These are phyloP conservation scores for Termitomyces sp. DNA, from an alignment of 768 basidiomycete genomes.

Conservation along the genomic window DNA sequence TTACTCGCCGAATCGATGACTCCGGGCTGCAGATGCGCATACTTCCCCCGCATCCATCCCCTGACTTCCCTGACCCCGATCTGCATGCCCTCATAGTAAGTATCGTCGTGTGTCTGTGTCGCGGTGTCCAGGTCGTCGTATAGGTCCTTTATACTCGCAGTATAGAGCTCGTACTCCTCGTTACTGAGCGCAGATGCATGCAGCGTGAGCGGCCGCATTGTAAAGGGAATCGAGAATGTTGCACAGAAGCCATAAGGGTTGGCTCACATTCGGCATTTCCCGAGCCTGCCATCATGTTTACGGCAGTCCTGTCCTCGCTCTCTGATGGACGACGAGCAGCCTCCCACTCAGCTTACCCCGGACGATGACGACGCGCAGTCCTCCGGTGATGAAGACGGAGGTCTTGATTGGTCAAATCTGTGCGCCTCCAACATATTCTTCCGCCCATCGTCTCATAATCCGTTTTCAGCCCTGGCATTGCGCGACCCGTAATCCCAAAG, in stretches of 20 bases:
- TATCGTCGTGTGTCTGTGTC: slow-evolving; percentile 31
- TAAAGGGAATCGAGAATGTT: background rate
- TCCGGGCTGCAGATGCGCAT: slow-evolving; percentile 43
- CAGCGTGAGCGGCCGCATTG: slow-evolving; percentile 58
- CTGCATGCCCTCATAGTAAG: slow-evolving; percentile 46
- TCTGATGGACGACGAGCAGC: slow-evolving; percentile 8
- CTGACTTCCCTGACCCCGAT: slow-evolving; percentile 64
- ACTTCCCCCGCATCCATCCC: slow-evolving; percentile 74
- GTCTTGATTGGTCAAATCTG: slow-evolving; percentile 80
- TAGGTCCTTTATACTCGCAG: slow-evolving; percentile 51
- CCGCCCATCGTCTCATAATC: slow-evolving; percentile 9
- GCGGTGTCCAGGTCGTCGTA: slow-evolving; percentile 16
- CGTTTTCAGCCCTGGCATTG: slow-evolving; percentile 28
- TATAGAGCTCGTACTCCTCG: slow-evolving; percentile 66
- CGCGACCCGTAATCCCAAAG: slow-evolving; percentile 81
- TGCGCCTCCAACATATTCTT: slow-evolving; percentile 25
- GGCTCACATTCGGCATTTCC: slow-evolving; percentile 3
- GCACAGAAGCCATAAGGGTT: slow-evolving; percentile 1
- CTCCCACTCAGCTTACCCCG: background rate
- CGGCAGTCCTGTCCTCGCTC: background rate
- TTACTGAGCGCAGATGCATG: slow-evolving; percentile 77
- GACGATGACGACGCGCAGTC: slow-evolving; percentile 40
- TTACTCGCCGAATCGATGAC: slow-evolving; percentile 52
- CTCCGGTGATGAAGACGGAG: slow-evolving; percentile 60
- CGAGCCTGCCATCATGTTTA: background rate